Base-by-base conservation (phyloP, 208 protist species). In the Trypanosoma scelopori region DNA sequence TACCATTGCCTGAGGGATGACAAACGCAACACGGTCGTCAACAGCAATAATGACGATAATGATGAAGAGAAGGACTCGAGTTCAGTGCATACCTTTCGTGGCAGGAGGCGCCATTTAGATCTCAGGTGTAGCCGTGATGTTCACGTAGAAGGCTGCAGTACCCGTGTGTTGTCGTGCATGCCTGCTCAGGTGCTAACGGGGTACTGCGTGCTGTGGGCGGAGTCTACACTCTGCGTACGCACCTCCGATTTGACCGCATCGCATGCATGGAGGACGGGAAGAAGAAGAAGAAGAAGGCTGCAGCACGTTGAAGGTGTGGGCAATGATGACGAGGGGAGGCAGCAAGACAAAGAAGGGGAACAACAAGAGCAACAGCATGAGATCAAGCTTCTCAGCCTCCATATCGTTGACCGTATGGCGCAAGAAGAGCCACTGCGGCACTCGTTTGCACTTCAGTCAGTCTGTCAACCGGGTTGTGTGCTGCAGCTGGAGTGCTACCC, bases 401-500 rank as follows among this genome's bases (percentile, higher is more conserved):
- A 89, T 55, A 78, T 93, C 60, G 76, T 89, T 32, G 65, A 76
- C 63, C 9, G 42, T 23, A 69, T 69, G 46, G 83, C 71, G 1
- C 60, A 70, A 7, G 41, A 35, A 11, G 16, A 65, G 16, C 28
- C 50, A 5, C 61, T 73, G 5, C 55, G 49, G 0, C 65, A 64
- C 13, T 82, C 81, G 12, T 91, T 82, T 65, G 80, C 73, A 16
- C 50, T 94, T 25, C 88, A 94, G 64, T 91, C 84, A 1, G 58
- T 94, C 22, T 70, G 85, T 30, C 76, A 76, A 58, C 84, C 84
- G 0, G 70, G 64, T 12, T 20, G 46, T 25, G 65, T 59, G 6
- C 58, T 78, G 0, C 67, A 75, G 18, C 53, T 91, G 25, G 82
- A 94, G 49, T 90, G 82, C 73, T 94, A 94, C 65, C 79, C 88